Conservation (phyloP, 2,329 filamentous ascomycete species). For the Didymella glomerata region DNA sequence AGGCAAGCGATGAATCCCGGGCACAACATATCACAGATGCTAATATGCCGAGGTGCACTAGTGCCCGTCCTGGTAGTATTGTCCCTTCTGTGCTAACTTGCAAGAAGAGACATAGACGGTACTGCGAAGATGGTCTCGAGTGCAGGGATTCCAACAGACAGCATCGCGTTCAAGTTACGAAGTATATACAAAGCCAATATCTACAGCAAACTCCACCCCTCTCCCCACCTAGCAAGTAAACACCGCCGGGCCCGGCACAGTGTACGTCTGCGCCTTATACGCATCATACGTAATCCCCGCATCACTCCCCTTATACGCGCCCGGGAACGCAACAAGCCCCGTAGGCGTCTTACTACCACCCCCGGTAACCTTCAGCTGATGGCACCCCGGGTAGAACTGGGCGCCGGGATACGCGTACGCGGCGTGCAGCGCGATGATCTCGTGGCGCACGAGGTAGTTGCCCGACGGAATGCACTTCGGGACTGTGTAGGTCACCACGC, state of each 20-base stretch:
- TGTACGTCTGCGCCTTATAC: conserved; percentile 53
- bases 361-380: conserved; percentile 64
- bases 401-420: conserved; percentile 60
- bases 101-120: no score
- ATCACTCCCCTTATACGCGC: conserved; percentile 61
- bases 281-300: conserved; percentile 63
- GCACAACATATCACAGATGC: no score
- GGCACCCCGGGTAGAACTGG: conserved; percentile 67
- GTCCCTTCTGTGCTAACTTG: no score
- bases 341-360: conserved; percentile 56
- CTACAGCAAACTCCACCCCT: conserved; percentile 18
- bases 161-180: neutral
- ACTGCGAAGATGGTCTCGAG: no score
- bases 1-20: no score
- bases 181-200: conserved; percentile 22
- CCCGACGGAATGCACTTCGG: conserved; percentile 62
- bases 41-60: no score
- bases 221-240: conserved; percentile 40
- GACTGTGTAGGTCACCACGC: conserved; percentile 62
- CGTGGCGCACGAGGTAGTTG: conserved; percentile 67
- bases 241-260: conserved; percentile 39
- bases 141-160: no score
- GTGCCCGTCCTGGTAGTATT: no score
- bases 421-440: conserved; percentile 65
- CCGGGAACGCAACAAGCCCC: conserved; percentile 61